Evolutionary conservation across 2,329 filamentous ascomycete genomes (phyloP).

Genomic region (Phyllosticta citribraziliensis): DNA sequence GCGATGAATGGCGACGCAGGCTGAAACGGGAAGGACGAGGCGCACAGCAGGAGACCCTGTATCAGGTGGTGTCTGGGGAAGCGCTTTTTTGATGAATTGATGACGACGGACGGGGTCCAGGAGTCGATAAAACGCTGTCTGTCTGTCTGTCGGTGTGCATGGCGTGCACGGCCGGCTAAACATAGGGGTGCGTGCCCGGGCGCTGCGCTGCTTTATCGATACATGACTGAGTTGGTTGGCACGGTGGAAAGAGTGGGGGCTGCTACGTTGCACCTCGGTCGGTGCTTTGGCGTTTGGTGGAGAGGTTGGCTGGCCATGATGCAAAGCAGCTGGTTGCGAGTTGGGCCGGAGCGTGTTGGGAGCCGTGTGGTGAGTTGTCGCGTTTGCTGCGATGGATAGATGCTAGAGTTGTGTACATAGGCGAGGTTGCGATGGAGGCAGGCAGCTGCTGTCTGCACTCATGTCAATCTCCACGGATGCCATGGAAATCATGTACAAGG

Average conservation of each 20-base stretch:
- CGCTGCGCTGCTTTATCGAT: background rate
- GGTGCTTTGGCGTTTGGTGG: background rate
- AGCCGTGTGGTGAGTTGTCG: background rate
- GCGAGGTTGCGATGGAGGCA: background rate
- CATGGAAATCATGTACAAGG: background rate
- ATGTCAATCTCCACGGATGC: background rate
- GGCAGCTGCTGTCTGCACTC: background rate
- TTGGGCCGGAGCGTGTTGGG: background rate
- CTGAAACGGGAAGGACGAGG: background rate
- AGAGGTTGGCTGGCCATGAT: background rate
- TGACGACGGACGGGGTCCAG: background rate
- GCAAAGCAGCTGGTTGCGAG: background rate
- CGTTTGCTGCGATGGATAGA: background rate
- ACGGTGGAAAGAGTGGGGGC: background rate
- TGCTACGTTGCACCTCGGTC: background rate
- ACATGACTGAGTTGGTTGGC: background rate
- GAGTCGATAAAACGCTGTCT: background rate
- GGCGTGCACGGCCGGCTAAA: background rate
- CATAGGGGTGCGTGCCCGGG: background rate
- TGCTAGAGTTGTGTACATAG: background rate
- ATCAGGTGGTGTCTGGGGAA: background rate
- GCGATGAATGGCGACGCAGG: background rate
- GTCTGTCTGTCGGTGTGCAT: no score
- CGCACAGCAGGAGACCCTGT: background rate
- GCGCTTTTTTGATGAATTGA: background rate